Percentiles rank a stretch among this genome's conserved stretches.
Conservation (phyloP, 768 basidiomycete species). For the Leccinum aurantiacum region DNA sequence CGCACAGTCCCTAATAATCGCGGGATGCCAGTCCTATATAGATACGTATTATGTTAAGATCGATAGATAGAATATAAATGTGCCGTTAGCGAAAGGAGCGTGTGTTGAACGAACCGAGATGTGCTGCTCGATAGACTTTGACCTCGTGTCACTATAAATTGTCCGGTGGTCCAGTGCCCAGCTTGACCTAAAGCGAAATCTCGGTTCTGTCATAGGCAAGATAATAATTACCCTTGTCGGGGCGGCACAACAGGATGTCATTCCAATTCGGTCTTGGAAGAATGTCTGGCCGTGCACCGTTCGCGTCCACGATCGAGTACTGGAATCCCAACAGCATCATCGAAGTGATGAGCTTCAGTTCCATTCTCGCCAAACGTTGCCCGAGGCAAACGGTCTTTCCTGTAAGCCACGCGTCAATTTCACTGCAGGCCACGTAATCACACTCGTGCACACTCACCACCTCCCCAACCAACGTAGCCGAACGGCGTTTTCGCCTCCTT, state of each 20-base stretch:
- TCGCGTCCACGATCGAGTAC: constrained; percentile 54
- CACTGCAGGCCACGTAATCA: constrained; percentile 19
- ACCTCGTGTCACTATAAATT: constrained; percentile 8
- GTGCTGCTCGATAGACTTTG: constrained; percentile 2
- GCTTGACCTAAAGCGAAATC: constrained; percentile 27
- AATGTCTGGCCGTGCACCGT: constrained; percentile 43
- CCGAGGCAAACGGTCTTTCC: constrained; percentile 73
- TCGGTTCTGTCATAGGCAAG: constrained; percentile 42
- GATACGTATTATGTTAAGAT: constrained; percentile 12
- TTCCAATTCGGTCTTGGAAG: constrained; percentile 76
- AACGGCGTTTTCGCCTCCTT: constrained; percentile 52
- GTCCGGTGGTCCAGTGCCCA: constrained; percentile 26
- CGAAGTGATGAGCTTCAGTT: constrained; percentile 69
- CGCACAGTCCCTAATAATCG: constrained; percentile 17
- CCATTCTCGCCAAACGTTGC: constrained; percentile 69
- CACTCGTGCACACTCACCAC: constrained; percentile 50
- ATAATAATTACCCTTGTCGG: constrained; percentile 53
- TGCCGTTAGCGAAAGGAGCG: constrained; percentile 7
- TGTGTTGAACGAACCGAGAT: constrained; percentile 13
- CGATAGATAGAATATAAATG: constrained; percentile 25
- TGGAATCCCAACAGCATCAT: constrained; percentile 67
- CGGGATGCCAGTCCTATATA: constrained; percentile 4
- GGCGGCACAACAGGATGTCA: constrained; percentile 67
- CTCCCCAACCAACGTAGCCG: constrained; percentile 77
- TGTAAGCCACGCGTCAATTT: constrained; percentile 30